phyloP scores from a whole-genome alignment of 2,329 filamentous ascomycete genomes.

The Stachybotrys echinatus region DNA sequence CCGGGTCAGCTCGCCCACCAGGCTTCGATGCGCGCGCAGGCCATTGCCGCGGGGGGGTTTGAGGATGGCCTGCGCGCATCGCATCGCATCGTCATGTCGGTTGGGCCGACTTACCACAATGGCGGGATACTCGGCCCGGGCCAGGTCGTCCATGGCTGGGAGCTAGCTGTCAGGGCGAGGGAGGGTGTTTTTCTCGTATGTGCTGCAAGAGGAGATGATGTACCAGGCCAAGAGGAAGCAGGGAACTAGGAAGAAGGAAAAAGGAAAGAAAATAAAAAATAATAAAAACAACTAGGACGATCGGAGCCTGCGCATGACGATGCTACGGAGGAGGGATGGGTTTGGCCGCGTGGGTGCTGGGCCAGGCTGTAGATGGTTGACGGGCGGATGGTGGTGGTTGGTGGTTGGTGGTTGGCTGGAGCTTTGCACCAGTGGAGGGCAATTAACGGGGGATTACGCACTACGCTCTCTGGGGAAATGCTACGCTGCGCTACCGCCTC shows the following conservation, averaged over 20 bases:
- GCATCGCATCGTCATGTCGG: too few relatives aligned
- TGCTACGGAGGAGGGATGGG: not conserved
- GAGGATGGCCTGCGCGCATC: too few relatives aligned
- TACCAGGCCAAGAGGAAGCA: not conserved
- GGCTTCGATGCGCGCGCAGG: slow-evolving; percentile 1
- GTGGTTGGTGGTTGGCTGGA: too few relatives aligned
- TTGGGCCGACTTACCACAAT: slow-evolving; percentile 75
- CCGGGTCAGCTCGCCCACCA: not conserved
- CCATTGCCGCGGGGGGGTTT: too few relatives aligned
- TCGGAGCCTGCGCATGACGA: not conserved
- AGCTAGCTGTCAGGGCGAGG: slow-evolving; percentile 2
- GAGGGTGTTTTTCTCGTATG: too few relatives aligned
- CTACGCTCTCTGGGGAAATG: not conserved
- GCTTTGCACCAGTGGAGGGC: too few relatives aligned
- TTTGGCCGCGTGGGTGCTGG: not conserved
- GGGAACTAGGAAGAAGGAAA: not conserved
- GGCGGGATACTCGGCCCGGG: slow-evolving; percentile 85
- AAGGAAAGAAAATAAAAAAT: not conserved
- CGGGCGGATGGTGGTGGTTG: not conserved
- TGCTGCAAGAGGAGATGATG: too few relatives aligned
- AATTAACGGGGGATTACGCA: not conserved
- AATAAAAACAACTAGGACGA: not conserved
- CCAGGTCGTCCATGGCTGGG: slow-evolving; percentile 66
- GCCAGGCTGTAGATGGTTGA: not conserved
- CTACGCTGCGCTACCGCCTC: not conserved